A percentile compares a stretch with the other conserved stretches of the same genome.
Evolutionary conservation across 805 yeast genomes (phyloP).

Genomic region (Ascoidea asiatica): DNA sequence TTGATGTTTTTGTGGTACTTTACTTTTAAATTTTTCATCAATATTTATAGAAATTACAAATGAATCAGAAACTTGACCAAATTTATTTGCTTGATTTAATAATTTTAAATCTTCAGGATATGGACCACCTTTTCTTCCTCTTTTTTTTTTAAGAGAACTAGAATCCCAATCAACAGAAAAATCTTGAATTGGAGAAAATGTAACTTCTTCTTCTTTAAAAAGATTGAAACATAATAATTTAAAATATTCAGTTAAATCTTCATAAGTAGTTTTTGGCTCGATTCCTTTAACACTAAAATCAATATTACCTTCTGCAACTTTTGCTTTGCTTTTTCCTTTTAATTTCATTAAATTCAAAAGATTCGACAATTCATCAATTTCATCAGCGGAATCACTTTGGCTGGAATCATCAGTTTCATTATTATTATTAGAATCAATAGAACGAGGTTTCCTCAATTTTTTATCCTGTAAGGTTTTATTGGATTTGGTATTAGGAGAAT

Average conservation of each 20-base stretch:
- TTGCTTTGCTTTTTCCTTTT: background rate
- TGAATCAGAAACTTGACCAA: background rate
- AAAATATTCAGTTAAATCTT: conserved; percentile 36
- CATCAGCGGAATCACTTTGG: background rate
- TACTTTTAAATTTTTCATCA: conserved; percentile 3
- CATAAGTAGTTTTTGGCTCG: conserved; percentile 32
- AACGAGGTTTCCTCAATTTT: too few species aligned
- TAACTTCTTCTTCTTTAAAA: conserved; percentile 46
- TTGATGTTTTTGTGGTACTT: conserved; percentile 20
- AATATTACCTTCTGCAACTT: conserved; percentile 3
- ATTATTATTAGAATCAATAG: background rate
- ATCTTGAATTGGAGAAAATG: conserved; percentile 30
- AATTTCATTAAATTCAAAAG: background rate
- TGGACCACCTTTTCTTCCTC: background rate
- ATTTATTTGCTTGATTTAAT: background rate
- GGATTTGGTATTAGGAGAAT: background rate
- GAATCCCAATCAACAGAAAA: conserved; percentile 41
- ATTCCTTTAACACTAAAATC: conserved; percentile 18
- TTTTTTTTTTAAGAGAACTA: too few species aligned
- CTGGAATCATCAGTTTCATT: background rate
- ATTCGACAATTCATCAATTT: background rate
- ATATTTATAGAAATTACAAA: too few species aligned
- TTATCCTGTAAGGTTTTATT: too few species aligned
- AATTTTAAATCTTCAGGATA: background rate
- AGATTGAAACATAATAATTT: conserved; percentile 47